Conservation (phyloP, 2,329 filamentous ascomycete species). For the Diaporthe nobilis region DNA sequence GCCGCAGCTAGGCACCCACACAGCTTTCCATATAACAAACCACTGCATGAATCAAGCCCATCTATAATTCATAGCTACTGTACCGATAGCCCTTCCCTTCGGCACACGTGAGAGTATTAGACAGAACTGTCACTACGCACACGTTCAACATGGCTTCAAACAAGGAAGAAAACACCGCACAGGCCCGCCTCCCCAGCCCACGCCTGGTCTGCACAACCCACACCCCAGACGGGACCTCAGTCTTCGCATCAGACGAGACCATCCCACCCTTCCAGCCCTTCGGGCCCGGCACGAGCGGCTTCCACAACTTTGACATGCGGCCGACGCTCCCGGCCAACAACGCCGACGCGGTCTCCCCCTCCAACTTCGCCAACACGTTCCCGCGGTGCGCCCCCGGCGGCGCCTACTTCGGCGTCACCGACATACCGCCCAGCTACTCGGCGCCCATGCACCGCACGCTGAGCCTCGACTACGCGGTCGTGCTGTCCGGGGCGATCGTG, state of each 20-base stretch:
- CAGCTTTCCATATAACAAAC: background rate
- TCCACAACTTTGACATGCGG: constrained; percentile 51
- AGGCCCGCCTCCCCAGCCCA: constrained; percentile 34
- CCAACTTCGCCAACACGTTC: constrained; percentile 43
- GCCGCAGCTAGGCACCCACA: constrained; percentile 2
- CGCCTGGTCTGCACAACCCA: constrained; percentile 52
- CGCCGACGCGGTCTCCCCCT: constrained; percentile 37
- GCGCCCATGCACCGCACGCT: constrained; percentile 59
- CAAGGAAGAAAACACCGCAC: background rate
- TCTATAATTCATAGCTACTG: background rate
- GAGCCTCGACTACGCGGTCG: constrained; percentile 57
- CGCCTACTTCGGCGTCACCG: constrained; percentile 52
- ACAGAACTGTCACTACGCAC: background rate
- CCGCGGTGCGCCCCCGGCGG: constrained; percentile 55
- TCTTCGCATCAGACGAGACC: constrained; percentile 50
- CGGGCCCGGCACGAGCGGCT: constrained; percentile 49
- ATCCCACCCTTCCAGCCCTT: constrained; percentile 50
- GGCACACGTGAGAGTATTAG: background rate
- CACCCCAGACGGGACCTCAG: constrained; percentile 49
- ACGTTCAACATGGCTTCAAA: constrained; percentile 7
- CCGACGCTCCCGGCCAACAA: constrained; percentile 51
- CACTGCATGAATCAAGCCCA: background rate
- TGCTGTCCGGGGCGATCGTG: constrained; percentile 57
- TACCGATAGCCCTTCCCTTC: background rate
- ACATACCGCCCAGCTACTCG: constrained; percentile 49